phyloP scores from a whole-genome alignment of 140 eudicot species.

The Anethum foeniculum region DNA sequence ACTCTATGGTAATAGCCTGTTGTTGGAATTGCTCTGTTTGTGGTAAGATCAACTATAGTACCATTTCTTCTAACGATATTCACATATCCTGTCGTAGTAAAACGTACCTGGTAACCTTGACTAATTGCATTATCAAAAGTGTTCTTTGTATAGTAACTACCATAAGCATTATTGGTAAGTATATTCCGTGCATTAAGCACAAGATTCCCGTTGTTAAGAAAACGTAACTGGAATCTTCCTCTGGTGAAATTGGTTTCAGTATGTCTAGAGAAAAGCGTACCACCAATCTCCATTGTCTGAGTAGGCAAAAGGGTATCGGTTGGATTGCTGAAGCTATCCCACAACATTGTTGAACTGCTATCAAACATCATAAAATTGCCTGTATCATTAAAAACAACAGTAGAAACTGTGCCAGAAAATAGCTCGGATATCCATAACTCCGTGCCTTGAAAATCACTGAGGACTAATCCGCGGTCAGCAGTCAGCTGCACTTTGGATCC shows the following conservation, averaged over 20 bases:
- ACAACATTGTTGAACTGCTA: background rate
- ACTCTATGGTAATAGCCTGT: slow-evolving; percentile 30
- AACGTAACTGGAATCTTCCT: too few species aligned
- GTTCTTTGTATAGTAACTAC: slow-evolving; percentile 2
- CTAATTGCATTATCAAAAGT: background rate
- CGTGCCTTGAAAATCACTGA: background rate
- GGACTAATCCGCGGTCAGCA: too few species aligned
- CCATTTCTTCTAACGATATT: slow-evolving; percentile 8
- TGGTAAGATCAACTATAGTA: slow-evolving; percentile 10
- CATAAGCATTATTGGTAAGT: slow-evolving; percentile 8
- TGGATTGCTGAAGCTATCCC: slow-evolving; percentile 4
- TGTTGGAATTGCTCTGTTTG: background rate
- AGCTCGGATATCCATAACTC: background rate
- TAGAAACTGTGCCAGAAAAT: background rate
- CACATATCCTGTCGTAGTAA: background rate
- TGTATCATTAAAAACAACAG: background rate
- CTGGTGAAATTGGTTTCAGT: background rate
- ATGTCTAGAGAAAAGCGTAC: background rate
- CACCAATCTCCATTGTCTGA: background rate
- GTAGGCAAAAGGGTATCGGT: slow-evolving; percentile 3
- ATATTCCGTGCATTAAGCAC: background rate
- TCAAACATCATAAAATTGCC: background rate
- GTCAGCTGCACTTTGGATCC: too few species aligned
- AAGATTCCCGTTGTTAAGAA: too few species aligned
- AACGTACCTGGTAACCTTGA: background rate